These are phyloP conservation scores for Barnettozyma californica DNA, from an alignment of 805 yeast species.

Conservation along the genomic window DNA sequence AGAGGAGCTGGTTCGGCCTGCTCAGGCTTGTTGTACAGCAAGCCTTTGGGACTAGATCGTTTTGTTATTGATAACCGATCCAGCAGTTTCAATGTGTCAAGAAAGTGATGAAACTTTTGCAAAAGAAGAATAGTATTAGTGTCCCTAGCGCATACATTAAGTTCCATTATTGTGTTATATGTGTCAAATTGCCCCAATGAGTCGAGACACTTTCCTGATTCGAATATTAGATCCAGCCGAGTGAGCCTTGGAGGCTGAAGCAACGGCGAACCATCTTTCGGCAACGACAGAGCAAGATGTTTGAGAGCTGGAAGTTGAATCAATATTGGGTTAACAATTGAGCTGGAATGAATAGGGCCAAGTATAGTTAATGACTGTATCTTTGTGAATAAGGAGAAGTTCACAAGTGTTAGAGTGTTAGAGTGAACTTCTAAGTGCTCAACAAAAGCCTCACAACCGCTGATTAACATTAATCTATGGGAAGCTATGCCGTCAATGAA, in stretches of 20 bases:
- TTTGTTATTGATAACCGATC: neutral
- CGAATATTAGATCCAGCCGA: slow-evolving; percentile 4
- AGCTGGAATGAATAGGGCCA: slow-evolving; percentile 5
- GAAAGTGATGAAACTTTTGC: neutral
- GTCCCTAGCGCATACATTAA: slow-evolving; percentile 2
- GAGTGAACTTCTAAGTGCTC: slow-evolving; percentile 6
- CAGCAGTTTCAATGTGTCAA: neutral
- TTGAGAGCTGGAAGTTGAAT: neutral
- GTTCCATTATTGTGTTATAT: neutral
- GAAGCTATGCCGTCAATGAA: neutral
- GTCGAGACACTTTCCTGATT: neutral
- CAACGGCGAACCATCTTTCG: neutral
- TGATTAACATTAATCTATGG: neutral
- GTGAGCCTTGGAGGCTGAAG: neutral
- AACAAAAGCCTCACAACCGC: slow-evolving; percentile 3
- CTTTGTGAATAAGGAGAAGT: neutral
- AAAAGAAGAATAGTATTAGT: neutral
- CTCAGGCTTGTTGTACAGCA: neutral
- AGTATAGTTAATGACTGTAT: slow-evolving; percentile 15
- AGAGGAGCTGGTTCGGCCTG: neutral
- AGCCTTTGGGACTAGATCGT: neutral
- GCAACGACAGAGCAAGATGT: slow-evolving; percentile 10
- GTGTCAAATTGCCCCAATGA: neutral
- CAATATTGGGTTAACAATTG: neutral
- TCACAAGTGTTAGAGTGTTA: neutral